phyloP scores from a whole-genome alignment of 2,329 filamentous ascomycete genomes.

The Paracamarosporium sp. region DNA sequence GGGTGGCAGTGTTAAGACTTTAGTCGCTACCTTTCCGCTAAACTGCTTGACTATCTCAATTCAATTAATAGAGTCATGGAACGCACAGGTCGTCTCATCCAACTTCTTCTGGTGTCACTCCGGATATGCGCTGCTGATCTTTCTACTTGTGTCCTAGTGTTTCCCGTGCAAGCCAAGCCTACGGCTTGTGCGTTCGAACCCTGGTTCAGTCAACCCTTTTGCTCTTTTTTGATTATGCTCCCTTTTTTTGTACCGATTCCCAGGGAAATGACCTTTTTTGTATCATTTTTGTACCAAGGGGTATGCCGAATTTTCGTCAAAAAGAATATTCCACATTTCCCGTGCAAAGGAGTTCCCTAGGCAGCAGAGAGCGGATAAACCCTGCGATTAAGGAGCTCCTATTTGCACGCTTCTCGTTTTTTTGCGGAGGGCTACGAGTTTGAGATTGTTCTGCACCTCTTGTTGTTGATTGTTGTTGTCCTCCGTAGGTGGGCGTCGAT shows the following conservation, averaged over 20 bases:
- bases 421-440: slow-evolving; percentile 3
- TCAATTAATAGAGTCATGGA: slow-evolving; percentile 16
- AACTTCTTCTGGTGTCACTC: slow-evolving; percentile 8
- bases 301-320: too few relatives aligned
- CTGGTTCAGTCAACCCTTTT: too few relatives aligned
- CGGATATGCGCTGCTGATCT: slow-evolving; percentile 11
- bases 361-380: slow-evolving; percentile 6
- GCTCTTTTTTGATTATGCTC: too few relatives aligned
- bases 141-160: slow-evolving; percentile 9
- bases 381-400: slow-evolving; percentile 7
- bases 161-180: too few relatives aligned
- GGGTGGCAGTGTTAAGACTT: slow-evolving; percentile 11
- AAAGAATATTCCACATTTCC: too few relatives aligned
- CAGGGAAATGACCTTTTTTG: too few relatives aligned
- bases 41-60: slow-evolving; percentile 19
- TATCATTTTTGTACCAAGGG: too few relatives aligned
- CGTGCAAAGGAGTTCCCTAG: slow-evolving; percentile 12
- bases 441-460: slow-evolving; percentile 6
- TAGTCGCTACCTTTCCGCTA: slow-evolving; percentile 2
- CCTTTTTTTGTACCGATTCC: too few relatives aligned
- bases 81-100: slow-evolving; percentile 6
- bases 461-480: not conserved
- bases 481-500: not conserved
- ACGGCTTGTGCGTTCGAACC: too few relatives aligned
- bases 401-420: slow-evolving; percentile 7